Conservation (phyloP, 1,139 yeast species). For the Magnusiomyces paraingens region DNA sequence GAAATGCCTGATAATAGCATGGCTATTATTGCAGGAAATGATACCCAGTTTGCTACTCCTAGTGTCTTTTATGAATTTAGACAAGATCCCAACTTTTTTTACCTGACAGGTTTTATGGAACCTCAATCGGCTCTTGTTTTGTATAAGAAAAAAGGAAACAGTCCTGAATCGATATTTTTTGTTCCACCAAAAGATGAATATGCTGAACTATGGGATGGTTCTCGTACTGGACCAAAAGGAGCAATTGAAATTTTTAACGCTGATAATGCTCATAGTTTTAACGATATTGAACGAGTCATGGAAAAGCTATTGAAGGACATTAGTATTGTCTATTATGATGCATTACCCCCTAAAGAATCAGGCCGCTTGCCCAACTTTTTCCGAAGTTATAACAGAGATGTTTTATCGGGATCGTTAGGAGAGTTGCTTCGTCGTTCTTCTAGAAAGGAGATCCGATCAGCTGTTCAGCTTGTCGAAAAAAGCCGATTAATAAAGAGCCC, state of each 20-base stretch:
- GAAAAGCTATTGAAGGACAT: slow-evolving; percentile 22
- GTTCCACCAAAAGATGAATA: slow-evolving; percentile 78
- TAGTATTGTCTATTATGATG: slow-evolving; percentile 28
- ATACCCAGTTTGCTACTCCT: slow-evolving; percentile 74
- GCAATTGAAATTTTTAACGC: slow-evolving; percentile 82
- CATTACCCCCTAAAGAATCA: slow-evolving; percentile 16
- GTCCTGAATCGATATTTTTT: slow-evolving; percentile 50
- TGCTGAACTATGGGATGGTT: slow-evolving; percentile 93
- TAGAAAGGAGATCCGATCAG: slow-evolving; percentile 12
- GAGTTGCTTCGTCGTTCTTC: slow-evolving; percentile 9
- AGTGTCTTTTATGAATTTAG: slow-evolving; percentile 88
- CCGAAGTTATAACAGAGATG: slow-evolving; percentile 16
- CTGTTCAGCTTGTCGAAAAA: slow-evolving; percentile 40
- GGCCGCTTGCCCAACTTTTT: slow-evolving; percentile 19
- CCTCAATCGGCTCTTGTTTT: slow-evolving; percentile 76
- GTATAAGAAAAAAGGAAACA: slow-evolving; percentile 47
- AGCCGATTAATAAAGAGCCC: slow-evolving; percentile 67
- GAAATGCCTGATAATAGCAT: slow-evolving; percentile 57
- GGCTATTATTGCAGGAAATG: slow-evolving; percentile 69
- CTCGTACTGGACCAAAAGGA: slow-evolving; percentile 78
- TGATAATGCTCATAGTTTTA: slow-evolving; percentile 57
- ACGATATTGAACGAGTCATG: slow-evolving; percentile 25
- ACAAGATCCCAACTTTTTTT: slow-evolving; percentile 82
- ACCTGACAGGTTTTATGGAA: slow-evolving; percentile 89
- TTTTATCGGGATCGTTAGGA: slow-evolving; percentile 11